Conservation (phyloP, 768 basidiomycete genomes). For the Phanerochaete sordida region DNA sequence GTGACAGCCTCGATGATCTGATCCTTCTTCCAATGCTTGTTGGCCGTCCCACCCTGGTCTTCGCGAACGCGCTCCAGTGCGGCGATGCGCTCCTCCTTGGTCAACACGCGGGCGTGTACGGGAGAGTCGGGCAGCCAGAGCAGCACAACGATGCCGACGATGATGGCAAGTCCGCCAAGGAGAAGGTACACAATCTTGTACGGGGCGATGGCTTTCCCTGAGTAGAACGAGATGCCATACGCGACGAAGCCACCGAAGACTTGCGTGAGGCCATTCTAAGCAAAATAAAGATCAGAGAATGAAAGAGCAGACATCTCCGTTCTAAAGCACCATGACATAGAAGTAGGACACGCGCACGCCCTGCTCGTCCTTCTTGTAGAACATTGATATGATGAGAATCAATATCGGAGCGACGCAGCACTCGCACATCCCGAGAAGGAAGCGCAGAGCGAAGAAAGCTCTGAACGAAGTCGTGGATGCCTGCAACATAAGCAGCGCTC, state of each 20-base stretch:
- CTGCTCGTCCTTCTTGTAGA: conserved; percentile 69
- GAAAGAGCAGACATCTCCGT: background rate
- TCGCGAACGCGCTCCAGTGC: conserved; percentile 64
- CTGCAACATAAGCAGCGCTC: conserved; percentile 56
- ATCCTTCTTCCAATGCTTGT: conserved; percentile 55
- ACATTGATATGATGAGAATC: conserved; percentile 62
- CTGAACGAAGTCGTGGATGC: conserved; percentile 53
- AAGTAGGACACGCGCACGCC: conserved; percentile 59
- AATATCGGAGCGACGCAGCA: conserved; percentile 61
- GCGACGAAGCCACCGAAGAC: conserved; percentile 64
- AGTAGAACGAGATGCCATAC: conserved; percentile 57
- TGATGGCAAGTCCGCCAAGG: conserved; percentile 55
- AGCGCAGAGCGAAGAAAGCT: conserved; percentile 59
- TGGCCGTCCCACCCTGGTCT: conserved; percentile 61
- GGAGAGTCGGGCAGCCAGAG: conserved; percentile 66
- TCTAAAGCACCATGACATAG: conserved; percentile 54
- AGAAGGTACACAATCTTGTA: conserved; percentile 63
- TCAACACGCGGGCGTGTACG: conserved; percentile 53
- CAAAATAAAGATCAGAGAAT: background rate
- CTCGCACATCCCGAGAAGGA: conserved; percentile 66
- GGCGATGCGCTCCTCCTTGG: conserved; percentile 56
- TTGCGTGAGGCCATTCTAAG: conserved; percentile 36
- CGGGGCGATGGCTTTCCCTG: conserved; percentile 43
- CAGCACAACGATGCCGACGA: conserved; percentile 53
- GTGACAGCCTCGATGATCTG: conserved; percentile 54